These are phyloP conservation scores for Entelexis sorbosivorans DNA, from an alignment of 1,139 yeast genomes.

Conservation along the genomic window DNA sequence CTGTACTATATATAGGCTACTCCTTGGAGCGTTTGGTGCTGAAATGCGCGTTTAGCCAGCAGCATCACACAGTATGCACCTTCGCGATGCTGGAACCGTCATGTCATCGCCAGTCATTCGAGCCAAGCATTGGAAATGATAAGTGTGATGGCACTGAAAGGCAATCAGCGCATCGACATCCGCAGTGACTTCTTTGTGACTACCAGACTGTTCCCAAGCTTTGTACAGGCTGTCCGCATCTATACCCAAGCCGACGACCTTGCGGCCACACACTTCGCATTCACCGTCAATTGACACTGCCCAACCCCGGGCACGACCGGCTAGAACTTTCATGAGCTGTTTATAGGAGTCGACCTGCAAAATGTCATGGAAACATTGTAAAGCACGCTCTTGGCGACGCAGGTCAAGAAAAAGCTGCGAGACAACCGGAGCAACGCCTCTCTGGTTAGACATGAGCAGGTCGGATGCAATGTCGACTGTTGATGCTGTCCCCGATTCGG, in stretches of 20 bases:
- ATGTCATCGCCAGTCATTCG: constrained; percentile 11
- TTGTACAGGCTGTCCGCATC: constrained; percentile 31
- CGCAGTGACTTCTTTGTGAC: constrained; percentile 7
- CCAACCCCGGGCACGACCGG: constrained; percentile 48
- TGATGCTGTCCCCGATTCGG: constrained; percentile 25
- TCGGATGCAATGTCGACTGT: constrained; percentile 21
- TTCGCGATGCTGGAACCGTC: neutral
- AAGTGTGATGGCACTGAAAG: constrained; percentile 54
- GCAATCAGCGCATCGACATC: constrained; percentile 32
- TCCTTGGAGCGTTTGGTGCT: too few relatives aligned
- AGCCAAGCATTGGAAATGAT: constrained; percentile 52
- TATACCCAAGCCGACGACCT: constrained; percentile 52
- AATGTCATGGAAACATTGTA: constrained; percentile 27
- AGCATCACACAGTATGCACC: constrained; percentile 19
- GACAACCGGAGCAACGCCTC: neutral
- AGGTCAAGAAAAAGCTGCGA: constrained; percentile 8
- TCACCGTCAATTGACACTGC: constrained; percentile 39
- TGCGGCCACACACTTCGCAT: constrained; percentile 64
- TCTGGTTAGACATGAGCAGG: neutral
- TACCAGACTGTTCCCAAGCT: constrained; percentile 26
- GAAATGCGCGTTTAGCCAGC: too few relatives aligned
- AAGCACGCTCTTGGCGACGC: constrained; percentile 5
- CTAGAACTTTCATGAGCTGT: constrained; percentile 36
- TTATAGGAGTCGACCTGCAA: constrained; percentile 45
- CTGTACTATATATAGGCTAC: too few relatives aligned